A percentile compares a stretch with the other conserved stretches of the same genome.
Conservation (phyloP, 345 rosid genomes). For the Eucalyptus melliodora region DNA sequence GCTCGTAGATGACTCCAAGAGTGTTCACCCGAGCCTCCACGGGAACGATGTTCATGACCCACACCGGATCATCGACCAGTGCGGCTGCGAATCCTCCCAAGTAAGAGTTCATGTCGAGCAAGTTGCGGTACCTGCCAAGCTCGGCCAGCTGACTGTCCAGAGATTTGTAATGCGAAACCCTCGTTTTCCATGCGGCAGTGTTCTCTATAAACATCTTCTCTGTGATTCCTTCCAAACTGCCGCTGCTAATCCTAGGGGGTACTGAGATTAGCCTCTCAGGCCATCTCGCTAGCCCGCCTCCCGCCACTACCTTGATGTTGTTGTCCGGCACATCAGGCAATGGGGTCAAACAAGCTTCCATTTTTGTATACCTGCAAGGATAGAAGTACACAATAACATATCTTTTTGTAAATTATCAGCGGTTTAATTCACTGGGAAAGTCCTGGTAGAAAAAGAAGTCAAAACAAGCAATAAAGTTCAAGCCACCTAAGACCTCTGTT, state of each 20-base stretch:
- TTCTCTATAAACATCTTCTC: slow-evolving; percentile 28
- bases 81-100: slow-evolving; percentile 90
- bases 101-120: slow-evolving; percentile 78
- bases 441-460: not conserved
- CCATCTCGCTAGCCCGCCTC: slow-evolving; percentile 65
- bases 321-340: slow-evolving; percentile 50
- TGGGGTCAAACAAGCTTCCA: slow-evolving; percentile 79
- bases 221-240: slow-evolving; percentile 38
- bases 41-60: slow-evolving; percentile 83
- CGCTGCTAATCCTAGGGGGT: slow-evolving; percentile 64
- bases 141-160: slow-evolving; percentile 51
- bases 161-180: slow-evolving; percentile 54
- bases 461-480: not conserved
- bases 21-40: slow-evolving; percentile 50
- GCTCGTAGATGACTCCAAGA: slow-evolving; percentile 73
- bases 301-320: slow-evolving; percentile 31
- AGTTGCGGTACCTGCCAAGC: slow-evolving; percentile 59
- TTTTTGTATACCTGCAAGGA: slow-evolving; percentile 54
- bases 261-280: slow-evolving; percentile 54
- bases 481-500: not conserved
- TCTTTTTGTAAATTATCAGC: not conserved
- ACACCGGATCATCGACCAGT: slow-evolving; percentile 50
- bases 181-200: slow-evolving; percentile 51
- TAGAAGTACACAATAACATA: not conserved
- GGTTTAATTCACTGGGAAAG: not conserved